Evolutionary conservation across 2,329 filamentous ascomycete species (phyloP).

Genomic region (Claviceps paspali): DNA sequence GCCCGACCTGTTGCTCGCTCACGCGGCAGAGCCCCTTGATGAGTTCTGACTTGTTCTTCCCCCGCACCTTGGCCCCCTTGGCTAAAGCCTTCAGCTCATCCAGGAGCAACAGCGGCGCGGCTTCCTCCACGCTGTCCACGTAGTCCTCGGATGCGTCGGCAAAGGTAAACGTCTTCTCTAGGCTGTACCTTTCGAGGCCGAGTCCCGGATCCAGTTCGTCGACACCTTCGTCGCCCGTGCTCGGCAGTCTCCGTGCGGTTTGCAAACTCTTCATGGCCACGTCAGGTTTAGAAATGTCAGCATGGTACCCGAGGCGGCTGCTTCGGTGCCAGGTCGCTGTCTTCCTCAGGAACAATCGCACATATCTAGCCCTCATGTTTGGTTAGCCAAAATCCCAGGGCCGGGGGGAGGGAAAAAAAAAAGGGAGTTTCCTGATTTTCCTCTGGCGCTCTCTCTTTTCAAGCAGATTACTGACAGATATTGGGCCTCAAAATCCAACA

Average conservation of each 20-base stretch:
- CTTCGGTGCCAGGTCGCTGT: slow-evolving; percentile 82
- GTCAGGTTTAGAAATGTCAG: slow-evolving; percentile 64
- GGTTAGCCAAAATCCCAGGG: no score
- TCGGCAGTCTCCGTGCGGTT: slow-evolving; percentile 37
- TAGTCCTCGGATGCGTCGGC: slow-evolving; percentile 61
- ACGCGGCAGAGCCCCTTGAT: slow-evolving; percentile 56
- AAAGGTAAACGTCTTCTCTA: slow-evolving; percentile 54
- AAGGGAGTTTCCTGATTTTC: no score
- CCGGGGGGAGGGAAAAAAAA: no score
- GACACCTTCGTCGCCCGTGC: slow-evolving; percentile 3
- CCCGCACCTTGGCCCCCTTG: slow-evolving; percentile 73
- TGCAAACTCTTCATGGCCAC: slow-evolving; percentile 53
- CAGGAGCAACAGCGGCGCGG: slow-evolving; percentile 63
- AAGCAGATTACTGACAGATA: slow-evolving; percentile 54
- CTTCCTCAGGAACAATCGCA: slow-evolving; percentile 84
- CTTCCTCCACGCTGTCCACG: slow-evolving; percentile 69
- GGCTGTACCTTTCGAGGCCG: slow-evolving; percentile 25
- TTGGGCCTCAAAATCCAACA: slow-evolving; percentile 68
- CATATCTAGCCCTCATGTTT: slow-evolving; percentile 54
- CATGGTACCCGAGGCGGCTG: slow-evolving; percentile 60
- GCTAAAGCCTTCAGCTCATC: slow-evolving; percentile 77
- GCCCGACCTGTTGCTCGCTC: slow-evolving; percentile 58
- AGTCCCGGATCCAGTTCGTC: slow-evolving; percentile 14
- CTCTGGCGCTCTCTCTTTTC: neutral
- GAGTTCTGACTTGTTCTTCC: slow-evolving; percentile 76